Base-by-base conservation (phyloP, 2,329 filamentous ascomycete genomes). In the Cordyceps militaris region DNA sequence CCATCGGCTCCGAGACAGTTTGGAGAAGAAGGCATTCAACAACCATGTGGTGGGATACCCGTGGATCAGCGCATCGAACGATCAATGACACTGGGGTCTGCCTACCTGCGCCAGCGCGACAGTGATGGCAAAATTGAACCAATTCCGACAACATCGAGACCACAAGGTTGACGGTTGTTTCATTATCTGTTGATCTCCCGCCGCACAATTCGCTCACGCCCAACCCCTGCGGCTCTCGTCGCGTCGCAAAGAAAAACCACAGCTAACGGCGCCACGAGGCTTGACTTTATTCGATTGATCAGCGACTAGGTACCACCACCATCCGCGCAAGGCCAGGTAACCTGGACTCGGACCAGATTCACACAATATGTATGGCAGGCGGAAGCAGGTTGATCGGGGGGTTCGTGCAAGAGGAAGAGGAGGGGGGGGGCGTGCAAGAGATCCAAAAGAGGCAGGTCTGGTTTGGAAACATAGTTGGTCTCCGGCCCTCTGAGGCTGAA, bases 401-500 rank as follows among this genome's bases (percentile, higher is more conserved):
- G 36, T 10, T 43, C 11, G 11, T 6, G 32, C 36, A 40, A 19
- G 14, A 24, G 36, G 34, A n/a, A n/a, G n/a, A n/a, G n/a, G n/a
- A n/a, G n/a, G n/a, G n/a, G n/a, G 16, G 49, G 50, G 28, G 50
- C 3, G 28, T 38, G 40, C 42, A n/a, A 16, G 19, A 14, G 50
- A 34, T 7, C 51, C 21, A 26, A 24, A 46, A 43, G 4, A 30
- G 42, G 42, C 51, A 34, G 42, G 40, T 46, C 23, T 24, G 19
- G 32, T 42, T 32, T 51, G 49, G 48, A 36, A 32, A 36, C 32
- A 10, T 36, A 36, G n/a, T n/a, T n/a, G 10, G 49, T 44, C 11
- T 55, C 23, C 21, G 42, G 30, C 43, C 30, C 32, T 38, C 43
- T 48, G 53, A 56, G 53, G 53, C 53, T 56, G 53, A 56, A 48